Percentiles rank a stretch among this genome's conserved stretches.
These are phyloP conservation scores for Fusarium mangiferae DNA, from an alignment of 2,329 filamentous ascomycete species.

Conservation along the genomic window DNA sequence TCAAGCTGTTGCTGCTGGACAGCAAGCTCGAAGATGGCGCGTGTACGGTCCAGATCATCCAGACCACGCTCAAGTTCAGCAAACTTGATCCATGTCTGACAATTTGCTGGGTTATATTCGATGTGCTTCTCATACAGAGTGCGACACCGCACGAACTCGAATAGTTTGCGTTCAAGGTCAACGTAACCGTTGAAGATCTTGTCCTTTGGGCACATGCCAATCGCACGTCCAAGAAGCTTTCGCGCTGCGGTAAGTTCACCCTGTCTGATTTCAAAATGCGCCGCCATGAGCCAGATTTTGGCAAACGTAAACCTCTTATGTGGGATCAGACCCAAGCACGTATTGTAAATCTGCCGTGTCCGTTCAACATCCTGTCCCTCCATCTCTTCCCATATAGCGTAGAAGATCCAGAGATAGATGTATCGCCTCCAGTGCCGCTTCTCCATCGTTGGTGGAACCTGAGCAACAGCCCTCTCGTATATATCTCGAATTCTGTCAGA, in stretches of 20 bases:
- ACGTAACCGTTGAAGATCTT: conserved; percentile 95
- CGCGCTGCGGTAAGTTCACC: conserved; percentile 81
- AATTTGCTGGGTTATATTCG: conserved; percentile 90
- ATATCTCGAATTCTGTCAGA: conserved; percentile 87
- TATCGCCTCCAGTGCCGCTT: conserved; percentile 98
- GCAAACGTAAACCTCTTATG: conserved; percentile 98
- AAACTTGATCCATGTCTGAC: conserved; percentile 95
- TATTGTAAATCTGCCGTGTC: conserved; percentile 89
- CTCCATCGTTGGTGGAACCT: conserved; percentile 93
- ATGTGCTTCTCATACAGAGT: conserved; percentile 95
- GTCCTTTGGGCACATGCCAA: conserved; percentile 96
- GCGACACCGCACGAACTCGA: conserved; percentile 92
- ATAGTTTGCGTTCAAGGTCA: conserved; percentile 90
- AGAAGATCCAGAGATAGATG: conserved; percentile 98
- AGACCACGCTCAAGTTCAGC: conserved; percentile 91
- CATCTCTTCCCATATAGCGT: conserved; percentile 94
- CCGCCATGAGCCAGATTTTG: conserved; percentile 94
- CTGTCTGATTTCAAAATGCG: conserved; percentile 92
- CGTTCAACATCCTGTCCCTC: conserved; percentile 81
- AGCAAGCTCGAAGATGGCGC: conserved; percentile 92
- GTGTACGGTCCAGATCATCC: conserved; percentile 86
- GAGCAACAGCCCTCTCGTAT: conserved; percentile 95
- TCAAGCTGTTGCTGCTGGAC: conserved; percentile 85
- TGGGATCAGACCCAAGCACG: conserved; percentile 86
- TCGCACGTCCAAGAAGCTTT: conserved; percentile 88